Conservation (phyloP, 202 grass and related monocot species). For the Bolboschoenoplectus hybrid region DNA sequence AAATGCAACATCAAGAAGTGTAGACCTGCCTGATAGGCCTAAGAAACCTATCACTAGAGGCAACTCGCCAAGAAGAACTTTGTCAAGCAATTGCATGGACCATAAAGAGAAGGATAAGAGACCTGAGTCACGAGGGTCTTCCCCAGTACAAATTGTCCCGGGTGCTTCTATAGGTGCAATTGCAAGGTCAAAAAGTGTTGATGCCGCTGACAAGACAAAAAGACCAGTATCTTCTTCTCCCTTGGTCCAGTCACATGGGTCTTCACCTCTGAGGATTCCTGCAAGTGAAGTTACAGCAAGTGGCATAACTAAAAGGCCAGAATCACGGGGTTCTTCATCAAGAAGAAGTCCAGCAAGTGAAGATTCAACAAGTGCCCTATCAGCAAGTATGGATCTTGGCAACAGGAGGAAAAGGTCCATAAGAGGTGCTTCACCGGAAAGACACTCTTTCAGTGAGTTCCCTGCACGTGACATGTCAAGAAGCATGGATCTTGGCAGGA, state of each 20-base stretch:
- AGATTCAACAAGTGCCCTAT: conserved; percentile 44
- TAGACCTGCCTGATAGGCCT: conserved; percentile 56
- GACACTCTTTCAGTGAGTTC: conserved; percentile 39
- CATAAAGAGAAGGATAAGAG: conserved; percentile 56
- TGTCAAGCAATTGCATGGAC: conserved; percentile 41
- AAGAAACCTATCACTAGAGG: conserved; percentile 50
- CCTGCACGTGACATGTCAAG: conserved; percentile 31
- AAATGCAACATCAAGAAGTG: conserved; percentile 44
- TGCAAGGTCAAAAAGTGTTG: conserved; percentile 39
- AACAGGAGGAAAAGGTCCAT: conserved; percentile 48
- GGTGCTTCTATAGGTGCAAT: conserved; percentile 19
- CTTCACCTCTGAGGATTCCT: conserved; percentile 57
- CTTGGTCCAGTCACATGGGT: conserved; percentile 40
- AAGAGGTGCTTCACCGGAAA: conserved; percentile 44
- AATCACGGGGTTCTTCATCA: conserved; percentile 63
- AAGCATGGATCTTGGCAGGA: conserved; percentile 54
- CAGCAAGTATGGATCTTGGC: conserved; percentile 46
- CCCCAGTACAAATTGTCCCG: conserved; percentile 32
- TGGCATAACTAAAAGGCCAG: conserved; percentile 37
- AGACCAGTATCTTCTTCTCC: conserved; percentile 46
- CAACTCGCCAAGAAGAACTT: conserved; percentile 58
- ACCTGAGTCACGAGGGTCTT: conserved; percentile 50
- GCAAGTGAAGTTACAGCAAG: conserved; percentile 40
- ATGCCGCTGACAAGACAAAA: conserved; percentile 66
- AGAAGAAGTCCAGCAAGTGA: conserved; percentile 46